Percentiles rank a stretch among this genome's conserved stretches.
Evolutionary conservation across 257 asterid species (phyloP).

Genomic region (Ballota nigra): DNA sequence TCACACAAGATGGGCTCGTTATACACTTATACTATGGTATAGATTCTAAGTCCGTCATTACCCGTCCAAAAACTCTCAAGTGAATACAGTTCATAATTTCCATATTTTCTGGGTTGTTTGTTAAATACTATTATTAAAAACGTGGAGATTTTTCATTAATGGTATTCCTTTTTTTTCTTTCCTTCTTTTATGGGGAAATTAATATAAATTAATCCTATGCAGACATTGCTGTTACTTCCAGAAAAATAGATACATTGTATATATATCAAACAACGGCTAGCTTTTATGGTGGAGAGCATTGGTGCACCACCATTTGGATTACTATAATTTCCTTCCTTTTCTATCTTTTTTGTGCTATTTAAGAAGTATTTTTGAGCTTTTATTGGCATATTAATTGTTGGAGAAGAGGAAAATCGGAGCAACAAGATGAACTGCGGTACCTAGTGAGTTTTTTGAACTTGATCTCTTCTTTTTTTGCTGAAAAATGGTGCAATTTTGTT

Average conservation of each 20-base stretch:
- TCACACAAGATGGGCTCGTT: too few relatives aligned
- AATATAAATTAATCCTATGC: not conserved
- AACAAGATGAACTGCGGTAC: slow-evolving; percentile 41
- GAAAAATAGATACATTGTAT: not conserved
- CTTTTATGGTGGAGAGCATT: not conserved
- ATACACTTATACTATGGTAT: too few relatives aligned
- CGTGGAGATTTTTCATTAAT: slow-evolving; percentile 17
- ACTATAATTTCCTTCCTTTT: not conserved
- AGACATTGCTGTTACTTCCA: not conserved
- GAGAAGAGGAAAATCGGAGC: slow-evolving; percentile 9
- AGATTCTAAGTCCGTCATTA: too few relatives aligned
- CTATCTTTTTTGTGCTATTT: not conserved
- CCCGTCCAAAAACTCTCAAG: too few relatives aligned
- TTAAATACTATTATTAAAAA: not conserved
- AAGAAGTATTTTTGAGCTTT: slow-evolving; percentile 7
- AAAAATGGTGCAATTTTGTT: slow-evolving; percentile 2
- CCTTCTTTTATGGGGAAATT: not conserved
- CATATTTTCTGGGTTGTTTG: slow-evolving; percentile 23
- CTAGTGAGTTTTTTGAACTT: slow-evolving; percentile 35
- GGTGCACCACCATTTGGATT: not conserved
- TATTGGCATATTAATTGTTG: slow-evolving; percentile 6
- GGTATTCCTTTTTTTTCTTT: not conserved
- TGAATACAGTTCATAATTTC: not conserved
- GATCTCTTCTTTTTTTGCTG: not conserved
- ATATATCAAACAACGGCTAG: slow-evolving; percentile 34